Conservation (phyloP, 2,329 filamentous ascomycete species). For the Talaromyces sp. region DNA sequence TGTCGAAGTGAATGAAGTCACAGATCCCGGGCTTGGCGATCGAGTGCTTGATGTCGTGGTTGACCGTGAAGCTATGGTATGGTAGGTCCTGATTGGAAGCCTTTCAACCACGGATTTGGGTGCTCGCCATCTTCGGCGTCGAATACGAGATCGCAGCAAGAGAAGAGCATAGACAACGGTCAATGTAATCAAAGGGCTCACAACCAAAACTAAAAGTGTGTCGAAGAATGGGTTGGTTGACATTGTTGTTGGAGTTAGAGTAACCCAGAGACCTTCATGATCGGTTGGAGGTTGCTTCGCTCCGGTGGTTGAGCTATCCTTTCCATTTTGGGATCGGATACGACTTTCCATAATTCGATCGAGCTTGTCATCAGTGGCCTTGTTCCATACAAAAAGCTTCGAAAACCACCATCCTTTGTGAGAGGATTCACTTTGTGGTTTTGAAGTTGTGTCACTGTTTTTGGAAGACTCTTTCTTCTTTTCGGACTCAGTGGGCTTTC, state of each 20-base stretch:
- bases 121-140: constrained; percentile 88
- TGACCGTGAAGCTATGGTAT: constrained; percentile 67
- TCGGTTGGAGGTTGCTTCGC: constrained; percentile 8
- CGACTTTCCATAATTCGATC: constrained; percentile 7
- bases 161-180: constrained; percentile 89
- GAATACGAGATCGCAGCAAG: constrained; percentile 80
- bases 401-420: constrained; percentile 27
- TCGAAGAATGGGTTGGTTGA: constrained; percentile 93
- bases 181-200: constrained; percentile 87
- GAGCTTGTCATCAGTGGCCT: constrained; percentile 14
- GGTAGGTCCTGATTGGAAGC: constrained; percentile 92
- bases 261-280: constrained; percentile 90
- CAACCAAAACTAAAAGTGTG: constrained; percentile 90
- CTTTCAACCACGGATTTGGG: constrained; percentile 94
- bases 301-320: constrained; percentile 15
- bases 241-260: constrained; percentile 81
- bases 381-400: constrained; percentile 27
- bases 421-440: neutral
- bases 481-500: constrained; percentile 30
- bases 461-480: constrained; percentile 13
- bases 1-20: constrained; percentile 60
- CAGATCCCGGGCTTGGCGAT: constrained; percentile 57
- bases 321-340: constrained; percentile 1
- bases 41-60: constrained; percentile 52
- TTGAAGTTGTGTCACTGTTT: neutral